phyloP scores from a whole-genome alignment of 2,329 filamentous ascomycete genomes.

The Xenosphaeropsis pyriputrescens region DNA sequence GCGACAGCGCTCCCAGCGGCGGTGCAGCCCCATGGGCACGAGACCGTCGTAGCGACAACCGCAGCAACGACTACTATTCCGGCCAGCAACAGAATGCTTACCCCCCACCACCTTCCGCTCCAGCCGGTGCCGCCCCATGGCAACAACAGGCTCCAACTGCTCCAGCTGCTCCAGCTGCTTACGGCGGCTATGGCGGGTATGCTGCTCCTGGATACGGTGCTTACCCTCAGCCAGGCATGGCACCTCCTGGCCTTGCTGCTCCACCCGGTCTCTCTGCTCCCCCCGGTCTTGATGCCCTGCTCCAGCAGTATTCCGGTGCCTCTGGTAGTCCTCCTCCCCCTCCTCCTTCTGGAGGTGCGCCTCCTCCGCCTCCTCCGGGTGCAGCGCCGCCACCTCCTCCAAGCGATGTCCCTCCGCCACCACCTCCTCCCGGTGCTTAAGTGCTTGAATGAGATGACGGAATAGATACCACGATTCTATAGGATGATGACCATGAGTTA shows the following conservation, averaged over 20 bases:
- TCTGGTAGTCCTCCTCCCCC: conserved; percentile 32
- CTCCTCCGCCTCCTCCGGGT: conserved; percentile 44
- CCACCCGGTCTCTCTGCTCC: conserved; percentile 26
- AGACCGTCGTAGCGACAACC: conserved; percentile 32
- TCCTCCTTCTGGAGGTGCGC: conserved; percentile 43
- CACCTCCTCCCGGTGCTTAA: conserved; percentile 26
- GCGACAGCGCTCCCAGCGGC: conserved; percentile 18
- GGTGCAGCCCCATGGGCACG: conserved; percentile 46
- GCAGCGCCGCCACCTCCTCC: conserved; percentile 45
- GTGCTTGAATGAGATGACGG: no score
- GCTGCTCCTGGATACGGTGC: conserved; percentile 24
- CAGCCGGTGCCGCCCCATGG: conserved; percentile 24
- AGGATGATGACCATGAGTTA: no score
- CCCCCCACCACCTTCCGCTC: conserved; percentile 33
- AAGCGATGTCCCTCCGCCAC: conserved; percentile 46
- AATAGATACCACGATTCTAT: no score
- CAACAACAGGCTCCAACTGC: conserved; percentile 25
- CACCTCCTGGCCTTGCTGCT: conserved; percentile 34
- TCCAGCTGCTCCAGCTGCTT: conserved; percentile 22
- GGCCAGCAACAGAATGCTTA: conserved; percentile 29
- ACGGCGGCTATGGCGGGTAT: conserved; percentile 43
- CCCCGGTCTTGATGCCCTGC: conserved; percentile 47
- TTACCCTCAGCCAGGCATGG: conserved; percentile 27
- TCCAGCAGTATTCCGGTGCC: conserved; percentile 43
- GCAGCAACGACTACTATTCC: conserved; percentile 30